Conservation (phyloP, 169 alveolate genomes). For the Eimeria acervulina region DNA sequence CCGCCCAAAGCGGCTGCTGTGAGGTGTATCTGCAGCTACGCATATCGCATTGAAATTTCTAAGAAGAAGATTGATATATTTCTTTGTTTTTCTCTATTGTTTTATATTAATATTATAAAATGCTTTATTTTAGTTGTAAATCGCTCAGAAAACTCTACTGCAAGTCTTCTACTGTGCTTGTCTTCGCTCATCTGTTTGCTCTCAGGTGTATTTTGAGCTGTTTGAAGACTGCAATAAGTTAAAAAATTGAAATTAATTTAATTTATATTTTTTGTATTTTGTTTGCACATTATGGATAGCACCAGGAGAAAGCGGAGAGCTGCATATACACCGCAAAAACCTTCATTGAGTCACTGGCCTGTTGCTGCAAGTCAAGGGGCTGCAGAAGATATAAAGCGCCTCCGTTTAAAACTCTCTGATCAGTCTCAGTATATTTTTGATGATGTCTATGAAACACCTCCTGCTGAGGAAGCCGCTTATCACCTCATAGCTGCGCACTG, state of each 20-base stretch:
- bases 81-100: not conserved
- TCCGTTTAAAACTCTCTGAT: not conserved
- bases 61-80: not conserved
- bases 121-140: not conserved
- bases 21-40: too few species aligned
- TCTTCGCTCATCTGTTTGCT: not conserved
- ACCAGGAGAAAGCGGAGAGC: constrained; percentile 5
- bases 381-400: not conserved
- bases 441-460: not conserved
- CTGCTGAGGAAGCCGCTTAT: not conserved
- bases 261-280: too few species aligned
- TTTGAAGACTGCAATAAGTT: too few species aligned
- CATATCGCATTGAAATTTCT: too few species aligned
- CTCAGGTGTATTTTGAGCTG: too few species aligned
- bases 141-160: not conserved
- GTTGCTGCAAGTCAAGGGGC: not conserved
- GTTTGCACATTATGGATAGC: not conserved
- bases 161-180: not conserved
- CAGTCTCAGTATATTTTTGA: not conserved
- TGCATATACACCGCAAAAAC: not conserved
- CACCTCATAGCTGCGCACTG: not conserved
- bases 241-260: too few species aligned
- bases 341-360: not conserved
- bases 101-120: too few species aligned
- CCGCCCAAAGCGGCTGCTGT: too few species aligned